Evolutionary conservation across 768 basidiomycete genomes (phyloP).

Genomic region (Porpolomopsis calyptriformis): DNA sequence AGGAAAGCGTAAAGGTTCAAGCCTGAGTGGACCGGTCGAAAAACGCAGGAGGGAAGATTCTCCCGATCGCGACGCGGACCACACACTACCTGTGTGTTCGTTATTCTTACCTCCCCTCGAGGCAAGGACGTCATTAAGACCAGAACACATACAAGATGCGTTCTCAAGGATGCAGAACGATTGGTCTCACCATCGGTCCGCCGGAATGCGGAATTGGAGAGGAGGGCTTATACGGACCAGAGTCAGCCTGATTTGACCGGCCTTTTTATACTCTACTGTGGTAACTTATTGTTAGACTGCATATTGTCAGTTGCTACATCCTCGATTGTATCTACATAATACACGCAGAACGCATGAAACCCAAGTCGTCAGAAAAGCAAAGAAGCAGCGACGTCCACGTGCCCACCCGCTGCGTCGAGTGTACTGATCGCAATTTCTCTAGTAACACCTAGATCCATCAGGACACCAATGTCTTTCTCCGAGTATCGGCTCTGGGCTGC

Average conservation of each 20-base stretch:
- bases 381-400: slow-evolving; percentile 81
- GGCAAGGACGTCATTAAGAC: slow-evolving; percentile 63
- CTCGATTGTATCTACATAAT: too few species aligned
- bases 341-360: too few species aligned
- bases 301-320: too few species aligned
- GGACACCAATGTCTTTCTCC: slow-evolving; percentile 50
- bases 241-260: slow-evolving; percentile 60
- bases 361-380: slow-evolving; percentile 73
- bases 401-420: slow-evolving; percentile 73
- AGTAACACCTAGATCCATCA: slow-evolving; percentile 70
- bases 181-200: slow-evolving; percentile 69
- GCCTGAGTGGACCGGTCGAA: slow-evolving; percentile 38
- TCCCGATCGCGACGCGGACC: slow-evolving; percentile 51
- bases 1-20: slow-evolving; percentile 57
- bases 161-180: slow-evolving; percentile 85
- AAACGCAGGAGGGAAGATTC: slow-evolving; percentile 47
- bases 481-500: slow-evolving; percentile 29
- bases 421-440: slow-evolving; percentile 69
- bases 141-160: slow-evolving; percentile 86
- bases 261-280: slow-evolving; percentile 4
- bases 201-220: slow-evolving; percentile 84
- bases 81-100: slow-evolving; percentile 55
- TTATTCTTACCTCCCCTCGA: slow-evolving; percentile 78
- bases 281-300: too few species aligned
- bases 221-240: slow-evolving; percentile 73